Percentiles rank a stretch among this genome's conserved stretches.
Evolutionary conservation across 106 monocot genomes (phyloP).

Genomic region (Dactylorhiza incarnata): DNA sequence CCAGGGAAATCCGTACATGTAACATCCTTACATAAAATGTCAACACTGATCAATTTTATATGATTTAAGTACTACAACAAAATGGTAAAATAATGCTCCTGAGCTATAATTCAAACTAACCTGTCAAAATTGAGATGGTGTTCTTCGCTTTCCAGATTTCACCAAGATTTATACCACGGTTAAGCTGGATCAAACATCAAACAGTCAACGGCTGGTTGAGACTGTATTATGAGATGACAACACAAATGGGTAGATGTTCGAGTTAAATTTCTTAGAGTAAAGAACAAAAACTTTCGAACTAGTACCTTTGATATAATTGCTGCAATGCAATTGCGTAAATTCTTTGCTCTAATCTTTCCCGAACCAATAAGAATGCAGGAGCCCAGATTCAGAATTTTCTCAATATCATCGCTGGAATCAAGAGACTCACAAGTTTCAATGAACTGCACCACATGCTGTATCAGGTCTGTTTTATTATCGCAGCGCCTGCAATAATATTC

Average conservation of each 20-base stretch:
- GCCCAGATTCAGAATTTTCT: slow-evolving; percentile 35
- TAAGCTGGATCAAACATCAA: slow-evolving; percentile 54
- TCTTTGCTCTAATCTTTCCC: slow-evolving; percentile 32
- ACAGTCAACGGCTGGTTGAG: slow-evolving; percentile 26
- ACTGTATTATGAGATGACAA: slow-evolving; percentile 20
- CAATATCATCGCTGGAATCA: slow-evolving; percentile 38
- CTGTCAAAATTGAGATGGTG: slow-evolving; percentile 13
- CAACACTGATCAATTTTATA: background rate
- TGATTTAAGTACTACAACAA: background rate
- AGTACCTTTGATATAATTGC: slow-evolving; percentile 47
- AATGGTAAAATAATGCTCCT: background rate
- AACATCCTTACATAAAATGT: background rate
- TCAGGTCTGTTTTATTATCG: slow-evolving; percentile 66
- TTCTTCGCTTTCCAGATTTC: slow-evolving; percentile 50
- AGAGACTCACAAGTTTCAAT: slow-evolving; percentile 31
- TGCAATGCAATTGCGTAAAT: slow-evolving; percentile 31
- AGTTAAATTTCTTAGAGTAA: background rate
- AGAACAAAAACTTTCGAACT: background rate
- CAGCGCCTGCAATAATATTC: slow-evolving; percentile 82
- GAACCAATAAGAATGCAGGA: slow-evolving; percentile 54
- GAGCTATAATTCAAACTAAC: slow-evolving; percentile 20
- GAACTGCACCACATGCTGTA: slow-evolving; percentile 37
- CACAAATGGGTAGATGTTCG: background rate
- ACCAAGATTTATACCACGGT: slow-evolving; percentile 27
- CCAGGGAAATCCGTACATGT: no score